phyloP scores from a whole-genome alignment of 2,329 filamentous ascomycete species.

The Amphichorda felina region DNA sequence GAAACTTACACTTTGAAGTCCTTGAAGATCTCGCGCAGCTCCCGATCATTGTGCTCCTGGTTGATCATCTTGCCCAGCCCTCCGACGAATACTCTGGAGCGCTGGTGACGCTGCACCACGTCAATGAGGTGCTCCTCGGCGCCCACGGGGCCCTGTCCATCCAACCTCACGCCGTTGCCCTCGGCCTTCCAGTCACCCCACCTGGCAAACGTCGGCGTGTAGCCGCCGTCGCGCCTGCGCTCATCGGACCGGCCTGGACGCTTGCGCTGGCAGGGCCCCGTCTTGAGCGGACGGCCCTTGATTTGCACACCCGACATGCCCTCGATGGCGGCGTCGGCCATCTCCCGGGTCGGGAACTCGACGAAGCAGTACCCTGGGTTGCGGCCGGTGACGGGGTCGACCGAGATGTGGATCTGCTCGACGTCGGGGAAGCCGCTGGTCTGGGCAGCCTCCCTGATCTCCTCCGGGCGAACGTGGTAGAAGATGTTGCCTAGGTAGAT shows the following conservation, averaged over 20 bases:
- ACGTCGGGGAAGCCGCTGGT: constrained; percentile 14
- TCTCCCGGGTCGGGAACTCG: constrained; percentile 3
- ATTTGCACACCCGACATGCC: constrained; percentile 25
- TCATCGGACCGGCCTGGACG: not conserved
- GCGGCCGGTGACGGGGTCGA: constrained; percentile 54
- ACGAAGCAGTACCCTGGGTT: constrained; percentile 66
- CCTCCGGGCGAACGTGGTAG: constrained; percentile 38
- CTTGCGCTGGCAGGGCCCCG: constrained; percentile 54
- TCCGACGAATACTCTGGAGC: constrained; percentile 35
- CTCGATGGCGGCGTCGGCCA: constrained; percentile 3
- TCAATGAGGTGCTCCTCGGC: constrained; percentile 19
- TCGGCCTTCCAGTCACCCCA: constrained; percentile 30
- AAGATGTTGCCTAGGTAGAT: constrained; percentile 34
- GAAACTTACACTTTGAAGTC: constrained; percentile 27
- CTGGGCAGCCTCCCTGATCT: constrained; percentile 48
- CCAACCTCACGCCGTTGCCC: constrained; percentile 2
- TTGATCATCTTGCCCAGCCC: constrained; percentile 35
- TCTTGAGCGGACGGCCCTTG: constrained; percentile 46
- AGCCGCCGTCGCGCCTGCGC: constrained; percentile 3
- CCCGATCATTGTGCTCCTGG: constrained; percentile 30
- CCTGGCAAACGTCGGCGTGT: constrained; percentile 19
- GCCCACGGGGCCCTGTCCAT: constrained; percentile 13
- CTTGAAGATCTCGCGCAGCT: constrained; percentile 33
- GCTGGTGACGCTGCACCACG: constrained; percentile 13
- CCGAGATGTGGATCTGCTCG: constrained; percentile 23